Conservation (phyloP, 805 yeast species). For the Phaffomyces thermotolerans region DNA sequence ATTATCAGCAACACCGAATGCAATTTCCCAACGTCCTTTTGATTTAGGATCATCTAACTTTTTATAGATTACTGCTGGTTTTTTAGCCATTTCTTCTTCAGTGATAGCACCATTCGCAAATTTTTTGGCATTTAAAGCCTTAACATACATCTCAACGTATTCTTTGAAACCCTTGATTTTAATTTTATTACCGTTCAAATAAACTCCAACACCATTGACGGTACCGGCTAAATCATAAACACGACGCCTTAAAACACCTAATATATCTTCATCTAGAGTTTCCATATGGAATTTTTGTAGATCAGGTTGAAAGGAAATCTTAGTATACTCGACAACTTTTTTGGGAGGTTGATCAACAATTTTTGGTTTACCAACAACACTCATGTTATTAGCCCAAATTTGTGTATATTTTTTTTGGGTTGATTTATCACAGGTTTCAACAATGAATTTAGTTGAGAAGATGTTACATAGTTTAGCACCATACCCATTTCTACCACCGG, state of each 20-base stretch:
- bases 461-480: constrained; percentile 98
- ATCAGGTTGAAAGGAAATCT: constrained; percentile 85
- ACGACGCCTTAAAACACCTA: constrained; percentile 84
- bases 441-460: constrained; percentile 77
- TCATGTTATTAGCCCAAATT: constrained; percentile 86
- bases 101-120: constrained; percentile 23
- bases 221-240: constrained; percentile 95
- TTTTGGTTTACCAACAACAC: constrained; percentile 64
- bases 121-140: constrained; percentile 51
- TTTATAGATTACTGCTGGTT: constrained; percentile 69
- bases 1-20: constrained; percentile 89
- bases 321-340: constrained; percentile 70
- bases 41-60: constrained; percentile 49
- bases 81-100: constrained; percentile 31
- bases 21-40: constrained; percentile 79
- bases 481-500: constrained; percentile 98
- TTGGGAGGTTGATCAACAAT: constrained; percentile 36
- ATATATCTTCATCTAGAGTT: constrained; percentile 70
- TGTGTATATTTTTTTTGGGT: constrained; percentile 64
- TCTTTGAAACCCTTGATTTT: constrained; percentile 71
- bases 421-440: constrained; percentile 81
- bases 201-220: constrained; percentile 72
- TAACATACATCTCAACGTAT: constrained; percentile 84
- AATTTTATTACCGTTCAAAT: constrained; percentile 65
- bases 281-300: constrained; percentile 78